phyloP scores from a whole-genome alignment of 179 eudicot species.

The Spergularia azorica region DNA sequence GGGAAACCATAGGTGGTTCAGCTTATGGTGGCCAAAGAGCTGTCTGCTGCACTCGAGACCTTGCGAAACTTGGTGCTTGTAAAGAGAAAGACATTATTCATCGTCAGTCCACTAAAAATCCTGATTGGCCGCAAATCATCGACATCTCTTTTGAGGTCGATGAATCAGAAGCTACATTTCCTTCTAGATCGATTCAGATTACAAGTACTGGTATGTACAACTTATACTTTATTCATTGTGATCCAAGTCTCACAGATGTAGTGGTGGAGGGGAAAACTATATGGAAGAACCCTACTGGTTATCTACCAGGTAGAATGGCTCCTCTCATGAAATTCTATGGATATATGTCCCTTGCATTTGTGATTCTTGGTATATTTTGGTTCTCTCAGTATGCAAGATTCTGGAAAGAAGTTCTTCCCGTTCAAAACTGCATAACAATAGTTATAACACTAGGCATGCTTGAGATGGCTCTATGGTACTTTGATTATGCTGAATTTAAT shows the following conservation, averaged over 20 bases:
- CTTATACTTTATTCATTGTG: slow-evolving; percentile 93
- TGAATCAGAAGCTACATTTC: slow-evolving; percentile 50
- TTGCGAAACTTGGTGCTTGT: slow-evolving; percentile 92
- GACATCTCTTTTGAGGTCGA: slow-evolving; percentile 60
- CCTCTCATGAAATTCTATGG: slow-evolving; percentile 93
- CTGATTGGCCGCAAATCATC: slow-evolving; percentile 91
- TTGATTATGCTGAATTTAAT: slow-evolving; percentile 91
- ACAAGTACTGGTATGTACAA: slow-evolving; percentile 96
- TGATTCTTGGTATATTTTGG: slow-evolving; percentile 90
- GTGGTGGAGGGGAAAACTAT: slow-evolving; percentile 79
- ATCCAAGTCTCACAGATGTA: slow-evolving; percentile 62
- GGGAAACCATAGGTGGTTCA: slow-evolving; percentile 94
- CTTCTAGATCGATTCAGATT: slow-evolving; percentile 64
- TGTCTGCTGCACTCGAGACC: slow-evolving; percentile 89
- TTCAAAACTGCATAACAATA: slow-evolving; percentile 87
- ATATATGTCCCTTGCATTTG: slow-evolving; percentile 86
- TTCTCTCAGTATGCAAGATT: slow-evolving; percentile 89
- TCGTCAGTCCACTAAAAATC: slow-evolving; percentile 73
- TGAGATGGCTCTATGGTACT: slow-evolving; percentile 98
- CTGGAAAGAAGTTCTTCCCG: slow-evolving; percentile 90
- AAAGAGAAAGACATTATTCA: slow-evolving; percentile 74
- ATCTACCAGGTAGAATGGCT: slow-evolving; percentile 98
- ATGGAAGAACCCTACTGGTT: slow-evolving; percentile 95
- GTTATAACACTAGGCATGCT: slow-evolving; percentile 97
- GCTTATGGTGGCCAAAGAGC: slow-evolving; percentile 99